Conservation (phyloP, 1,284 basidiomycete species). For the Apiotrichum gracile region DNA sequence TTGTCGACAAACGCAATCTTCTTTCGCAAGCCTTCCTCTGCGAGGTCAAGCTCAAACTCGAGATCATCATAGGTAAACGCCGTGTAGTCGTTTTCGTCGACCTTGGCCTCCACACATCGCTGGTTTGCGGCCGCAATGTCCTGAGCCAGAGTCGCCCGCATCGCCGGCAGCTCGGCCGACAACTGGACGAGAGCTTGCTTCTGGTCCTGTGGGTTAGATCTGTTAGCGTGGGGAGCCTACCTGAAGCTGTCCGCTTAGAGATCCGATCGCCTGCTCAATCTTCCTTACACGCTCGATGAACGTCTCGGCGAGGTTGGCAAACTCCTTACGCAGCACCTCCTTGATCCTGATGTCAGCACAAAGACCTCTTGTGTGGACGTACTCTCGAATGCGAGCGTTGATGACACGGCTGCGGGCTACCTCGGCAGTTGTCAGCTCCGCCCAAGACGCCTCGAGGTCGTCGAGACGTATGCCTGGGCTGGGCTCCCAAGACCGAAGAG, state of each 20-base stretch:
- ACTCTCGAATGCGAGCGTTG: slow-evolving; percentile 88
- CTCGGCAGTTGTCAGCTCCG: slow-evolving; percentile 64
- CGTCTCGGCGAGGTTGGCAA: slow-evolving; percentile 75
- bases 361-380: slow-evolving; percentile 36
- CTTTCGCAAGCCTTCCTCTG: slow-evolving; percentile 74
- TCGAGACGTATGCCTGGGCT: slow-evolving; percentile 60
- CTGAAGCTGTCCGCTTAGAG: slow-evolving; percentile 71
- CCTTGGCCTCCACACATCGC: slow-evolving; percentile 80
- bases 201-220: slow-evolving; percentile 30
- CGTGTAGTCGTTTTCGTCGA: slow-evolving; percentile 96
- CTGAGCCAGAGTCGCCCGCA: slow-evolving; percentile 23
- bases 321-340: slow-evolving; percentile 73
- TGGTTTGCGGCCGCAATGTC: slow-evolving; percentile 52
- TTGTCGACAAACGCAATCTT: slow-evolving; percentile 95
- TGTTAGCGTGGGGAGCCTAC: slow-evolving; percentile 46
- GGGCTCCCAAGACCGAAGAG: slow-evolving; percentile 75
- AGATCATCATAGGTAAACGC: slow-evolving; percentile 86
- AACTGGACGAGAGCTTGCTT: slow-evolving; percentile 30
- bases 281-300: slow-evolving; percentile 68
- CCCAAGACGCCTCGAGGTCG: slow-evolving; percentile 79
- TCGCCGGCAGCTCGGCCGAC: slow-evolving; percentile 22
- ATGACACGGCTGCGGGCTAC: slow-evolving; percentile 73
- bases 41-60: slow-evolving; percentile 78
- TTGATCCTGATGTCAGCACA: slow-evolving; percentile 62
- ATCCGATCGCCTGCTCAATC: slow-evolving; percentile 69